phyloP scores from a whole-genome alignment of 257 asterid species.

The Thymus quinquecostatus region DNA sequence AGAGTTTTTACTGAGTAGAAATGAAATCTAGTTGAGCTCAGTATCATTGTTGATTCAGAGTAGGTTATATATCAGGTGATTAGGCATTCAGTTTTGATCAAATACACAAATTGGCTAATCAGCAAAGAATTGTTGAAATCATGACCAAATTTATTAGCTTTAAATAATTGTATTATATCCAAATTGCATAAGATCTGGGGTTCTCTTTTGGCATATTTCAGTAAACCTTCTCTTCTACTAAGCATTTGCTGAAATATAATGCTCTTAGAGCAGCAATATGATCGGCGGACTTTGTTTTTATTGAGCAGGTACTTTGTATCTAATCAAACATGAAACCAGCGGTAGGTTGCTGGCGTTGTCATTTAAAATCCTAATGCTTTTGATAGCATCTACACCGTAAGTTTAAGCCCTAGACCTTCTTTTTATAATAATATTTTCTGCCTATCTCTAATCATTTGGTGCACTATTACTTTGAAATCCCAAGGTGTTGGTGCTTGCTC shows the following conservation, averaged over 20 bases:
- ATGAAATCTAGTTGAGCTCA: neutral
- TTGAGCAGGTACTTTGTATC: constrained; percentile 65
- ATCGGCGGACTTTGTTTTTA: constrained; percentile 10
- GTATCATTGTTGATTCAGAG: neutral
- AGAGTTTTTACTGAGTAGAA: neutral
- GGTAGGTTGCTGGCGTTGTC: constrained; percentile 70
- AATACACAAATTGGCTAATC: neutral
- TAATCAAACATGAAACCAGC: constrained; percentile 72
- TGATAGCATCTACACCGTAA: constrained; percentile 96
- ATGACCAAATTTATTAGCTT: neutral
- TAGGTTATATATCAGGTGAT: constrained; percentile 1
- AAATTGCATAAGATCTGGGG: neutral
- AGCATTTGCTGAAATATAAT: constrained; percentile 25
- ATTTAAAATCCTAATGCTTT: constrained; percentile 73
- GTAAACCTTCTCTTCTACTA: neutral
- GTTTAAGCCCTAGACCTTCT: constrained; percentile 36
- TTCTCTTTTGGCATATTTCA: neutral
- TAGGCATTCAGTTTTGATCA: neutral
- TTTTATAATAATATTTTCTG: neutral
- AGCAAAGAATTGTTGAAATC: neutral
- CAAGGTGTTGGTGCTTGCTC: constrained; percentile 14
- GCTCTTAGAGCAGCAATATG: constrained; percentile 22
- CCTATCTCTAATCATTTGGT: constrained; percentile 26
- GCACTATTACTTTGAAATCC: constrained; percentile 13
- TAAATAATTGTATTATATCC: neutral